Evolutionary conservation across 305 asterid genomes (phyloP).

Genomic region (Solanum hybrid): DNA sequence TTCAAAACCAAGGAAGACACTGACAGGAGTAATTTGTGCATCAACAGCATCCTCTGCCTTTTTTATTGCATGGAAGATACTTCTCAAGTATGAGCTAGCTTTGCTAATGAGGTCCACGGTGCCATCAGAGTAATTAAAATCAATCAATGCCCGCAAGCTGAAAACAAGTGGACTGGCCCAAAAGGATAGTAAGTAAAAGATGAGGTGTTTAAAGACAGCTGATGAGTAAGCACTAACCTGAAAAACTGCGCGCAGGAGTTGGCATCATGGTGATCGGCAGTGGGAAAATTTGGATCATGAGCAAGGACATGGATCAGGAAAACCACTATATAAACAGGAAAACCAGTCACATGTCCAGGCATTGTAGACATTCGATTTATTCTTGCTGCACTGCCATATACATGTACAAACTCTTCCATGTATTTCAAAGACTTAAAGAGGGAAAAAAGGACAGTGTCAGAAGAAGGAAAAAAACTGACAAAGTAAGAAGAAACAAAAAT

Average conservation of each 20-base stretch:
- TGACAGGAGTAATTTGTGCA: constrained; percentile 59
- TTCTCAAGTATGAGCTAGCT: constrained; percentile 44
- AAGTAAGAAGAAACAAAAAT: neutral
- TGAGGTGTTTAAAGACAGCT: neutral
- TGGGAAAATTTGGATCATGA: constrained; percentile 56
- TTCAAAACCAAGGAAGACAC: constrained; percentile 22
- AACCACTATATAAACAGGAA: constrained; percentile 61
- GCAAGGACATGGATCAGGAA: constrained; percentile 79
- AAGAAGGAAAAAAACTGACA: constrained; percentile 11
- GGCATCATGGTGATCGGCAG: constrained; percentile 50
- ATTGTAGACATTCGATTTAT: constrained; percentile 26
- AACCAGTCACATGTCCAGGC: constrained; percentile 36
- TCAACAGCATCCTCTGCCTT: constrained; percentile 77
- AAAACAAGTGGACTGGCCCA: constrained; percentile 65
- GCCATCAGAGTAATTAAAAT: constrained; percentile 27
- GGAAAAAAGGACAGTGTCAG: constrained; percentile 11
- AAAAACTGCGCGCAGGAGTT: constrained; percentile 41
- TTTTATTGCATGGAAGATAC: constrained; percentile 68
- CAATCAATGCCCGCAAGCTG: constrained; percentile 50
- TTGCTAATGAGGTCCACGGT: constrained; percentile 22
- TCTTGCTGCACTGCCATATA: constrained; percentile 39
- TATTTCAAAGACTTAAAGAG: constrained; percentile 39
- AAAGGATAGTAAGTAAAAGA: constrained; percentile 15
- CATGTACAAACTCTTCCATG: constrained; percentile 50
- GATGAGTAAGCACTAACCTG: constrained; percentile 34